Evolutionary conservation across 1,284 basidiomycete genomes (phyloP).

Genomic region (Trametes versicolor): DNA sequence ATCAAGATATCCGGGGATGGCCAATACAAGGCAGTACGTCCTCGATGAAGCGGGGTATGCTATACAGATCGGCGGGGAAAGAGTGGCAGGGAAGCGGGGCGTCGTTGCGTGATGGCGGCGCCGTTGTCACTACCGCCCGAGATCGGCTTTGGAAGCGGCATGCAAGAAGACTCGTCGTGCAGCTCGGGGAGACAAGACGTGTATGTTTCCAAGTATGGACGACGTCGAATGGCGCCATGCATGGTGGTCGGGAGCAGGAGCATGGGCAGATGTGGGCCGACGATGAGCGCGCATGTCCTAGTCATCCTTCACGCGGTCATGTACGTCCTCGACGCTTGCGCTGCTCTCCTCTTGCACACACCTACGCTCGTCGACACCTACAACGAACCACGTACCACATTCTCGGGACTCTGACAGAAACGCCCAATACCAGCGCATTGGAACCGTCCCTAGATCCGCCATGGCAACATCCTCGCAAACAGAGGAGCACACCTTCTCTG

Average conservation of each 20-base stretch:
- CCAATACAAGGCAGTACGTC: too few species aligned
- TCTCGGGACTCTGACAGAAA: background rate
- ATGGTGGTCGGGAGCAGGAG: conserved; percentile 1
- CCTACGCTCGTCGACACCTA: background rate
- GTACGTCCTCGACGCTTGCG: background rate
- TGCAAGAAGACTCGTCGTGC: too few species aligned
- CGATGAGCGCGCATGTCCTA: conserved; percentile 1
- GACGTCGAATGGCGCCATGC: background rate
- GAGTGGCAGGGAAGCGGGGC: too few species aligned
- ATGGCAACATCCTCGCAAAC: conserved; percentile 31
- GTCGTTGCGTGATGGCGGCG: too few species aligned
- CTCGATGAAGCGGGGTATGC: too few species aligned
- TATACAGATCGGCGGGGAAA: too few species aligned
- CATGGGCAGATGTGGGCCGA: background rate
- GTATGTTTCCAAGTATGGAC: background rate
- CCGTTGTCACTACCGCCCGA: too few species aligned
- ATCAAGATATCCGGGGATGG: too few species aligned
- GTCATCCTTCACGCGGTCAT: conserved; percentile 1
- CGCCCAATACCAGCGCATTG: conserved; percentile 1
- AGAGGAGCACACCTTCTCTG: conserved; percentile 65
- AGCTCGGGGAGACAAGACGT: too few species aligned
- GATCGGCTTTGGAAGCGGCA: too few species aligned
- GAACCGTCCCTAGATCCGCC: background rate
- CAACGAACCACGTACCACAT: conserved; percentile 1
- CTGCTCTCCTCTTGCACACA: background rate